Percentiles rank a stretch among this genome's conserved stretches.
Evolutionary conservation across 768 basidiomycete genomes (phyloP).

Genomic region (Boletus rubroflammeus): DNA sequence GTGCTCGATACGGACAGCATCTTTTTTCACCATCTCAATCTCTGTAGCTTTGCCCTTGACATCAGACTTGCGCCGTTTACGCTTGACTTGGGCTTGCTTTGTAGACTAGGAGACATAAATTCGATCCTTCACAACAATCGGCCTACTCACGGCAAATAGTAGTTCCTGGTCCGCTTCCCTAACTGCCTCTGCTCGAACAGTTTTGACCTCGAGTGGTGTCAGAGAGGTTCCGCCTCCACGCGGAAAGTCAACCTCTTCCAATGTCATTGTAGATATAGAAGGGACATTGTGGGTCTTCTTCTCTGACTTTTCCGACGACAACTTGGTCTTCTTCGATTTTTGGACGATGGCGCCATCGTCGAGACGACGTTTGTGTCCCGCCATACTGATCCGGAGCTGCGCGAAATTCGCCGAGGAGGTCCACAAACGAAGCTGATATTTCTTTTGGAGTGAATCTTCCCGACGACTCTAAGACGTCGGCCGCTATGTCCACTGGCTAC

Average conservation of each 20-base stretch:
- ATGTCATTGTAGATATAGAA: slow-evolving; percentile 37
- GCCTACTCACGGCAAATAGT: slow-evolving; percentile 56
- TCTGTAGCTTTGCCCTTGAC: slow-evolving; percentile 29
- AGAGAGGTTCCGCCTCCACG: slow-evolving; percentile 89
- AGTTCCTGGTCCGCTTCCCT: slow-evolving; percentile 82
- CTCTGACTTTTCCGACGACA: slow-evolving; percentile 30
- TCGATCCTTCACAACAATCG: not conserved
- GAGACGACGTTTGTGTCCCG: slow-evolving; percentile 56
- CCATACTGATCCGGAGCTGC: slow-evolving; percentile 27
- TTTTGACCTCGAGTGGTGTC: slow-evolving; percentile 86
- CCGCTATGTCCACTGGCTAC: not conserved
- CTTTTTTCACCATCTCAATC: slow-evolving; percentile 33
- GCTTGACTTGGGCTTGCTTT: slow-evolving; percentile 35
- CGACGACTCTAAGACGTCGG: not conserved
- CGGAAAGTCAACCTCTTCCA: slow-evolving; percentile 89
- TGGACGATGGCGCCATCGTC: slow-evolving; percentile 49
- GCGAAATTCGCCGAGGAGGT: not conserved
- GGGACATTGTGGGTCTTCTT: slow-evolving; percentile 22
- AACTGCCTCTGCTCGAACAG: slow-evolving; percentile 76
- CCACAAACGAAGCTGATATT: not conserved
- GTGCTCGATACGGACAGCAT: slow-evolving; percentile 77
- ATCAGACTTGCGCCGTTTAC: slow-evolving; percentile 50
- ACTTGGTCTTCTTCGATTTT: slow-evolving; percentile 63
- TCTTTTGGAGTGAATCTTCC: not conserved
- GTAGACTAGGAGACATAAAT: slow-evolving; percentile 38